These are phyloP conservation scores for Bipolaris gigantea DNA, from an alignment of 2,329 filamentous ascomycete genomes.

Conservation along the genomic window DNA sequence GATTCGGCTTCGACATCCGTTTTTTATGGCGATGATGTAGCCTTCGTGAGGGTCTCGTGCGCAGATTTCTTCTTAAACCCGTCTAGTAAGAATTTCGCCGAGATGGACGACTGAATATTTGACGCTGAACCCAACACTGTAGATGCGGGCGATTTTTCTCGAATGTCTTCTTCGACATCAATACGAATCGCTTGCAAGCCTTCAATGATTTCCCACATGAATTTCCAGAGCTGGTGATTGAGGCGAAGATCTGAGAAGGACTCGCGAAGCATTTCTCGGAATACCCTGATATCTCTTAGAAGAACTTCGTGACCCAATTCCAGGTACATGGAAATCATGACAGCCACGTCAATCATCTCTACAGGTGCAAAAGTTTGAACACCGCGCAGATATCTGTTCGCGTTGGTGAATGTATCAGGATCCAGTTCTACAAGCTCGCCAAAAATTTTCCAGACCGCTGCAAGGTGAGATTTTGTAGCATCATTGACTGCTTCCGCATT, in stretches of 20 bases:
- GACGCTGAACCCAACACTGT: not conserved
- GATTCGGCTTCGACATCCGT: constrained; percentile 1
- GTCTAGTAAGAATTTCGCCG: not conserved
- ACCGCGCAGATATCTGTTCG: constrained; percentile 24
- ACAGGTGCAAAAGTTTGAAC: constrained; percentile 44
- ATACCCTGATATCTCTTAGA: constrained; percentile 33
- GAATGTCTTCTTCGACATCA: constrained; percentile 21
- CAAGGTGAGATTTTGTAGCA: constrained; percentile 37
- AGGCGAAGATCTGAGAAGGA: constrained; percentile 35
- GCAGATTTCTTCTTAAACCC: not conserved
- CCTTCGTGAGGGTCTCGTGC: not conserved
- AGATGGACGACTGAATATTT: not conserved
- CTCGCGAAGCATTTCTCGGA: constrained; percentile 32
- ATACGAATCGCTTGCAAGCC: constrained; percentile 31
- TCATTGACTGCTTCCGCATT: constrained; percentile 34
- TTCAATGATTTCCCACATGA: constrained; percentile 38
- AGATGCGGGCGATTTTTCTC: not conserved
- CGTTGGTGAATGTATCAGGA: constrained; percentile 35
- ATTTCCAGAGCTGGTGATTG: constrained; percentile 31
- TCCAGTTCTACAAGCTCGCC: constrained; percentile 31
- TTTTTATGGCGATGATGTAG: not conserved
- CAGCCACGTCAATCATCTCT: constrained; percentile 40
- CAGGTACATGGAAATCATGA: constrained; percentile 39
- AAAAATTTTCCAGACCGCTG: constrained; percentile 38
- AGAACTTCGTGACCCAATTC: constrained; percentile 33